Evolutionary conservation across 1,139 yeast genomes (phyloP).

Genomic region (Nadsonia commutata): DNA sequence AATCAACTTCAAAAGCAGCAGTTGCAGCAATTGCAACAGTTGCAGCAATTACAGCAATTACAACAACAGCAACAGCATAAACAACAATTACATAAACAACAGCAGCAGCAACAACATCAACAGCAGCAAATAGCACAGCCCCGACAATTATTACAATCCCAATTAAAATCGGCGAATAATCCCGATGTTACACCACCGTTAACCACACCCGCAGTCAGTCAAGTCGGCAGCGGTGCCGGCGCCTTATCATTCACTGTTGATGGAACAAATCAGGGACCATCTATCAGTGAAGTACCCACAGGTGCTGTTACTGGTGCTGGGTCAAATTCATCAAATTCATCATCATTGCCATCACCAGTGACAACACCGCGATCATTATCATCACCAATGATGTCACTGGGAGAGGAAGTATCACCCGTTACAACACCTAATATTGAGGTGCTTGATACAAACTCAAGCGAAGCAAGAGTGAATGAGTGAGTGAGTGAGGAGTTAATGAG

Average conservation of each 20-base stretch:
- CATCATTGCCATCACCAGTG: slow-evolving; percentile 7
- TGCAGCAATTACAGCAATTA: slow-evolving; percentile 4
- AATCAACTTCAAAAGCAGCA: slow-evolving; percentile 1
- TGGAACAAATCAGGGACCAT: too few species aligned
- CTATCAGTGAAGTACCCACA: too few species aligned
- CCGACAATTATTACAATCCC: too few species aligned
- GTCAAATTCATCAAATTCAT: slow-evolving; percentile 7
- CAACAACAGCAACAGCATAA: slow-evolving; percentile 3
- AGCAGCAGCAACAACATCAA: slow-evolving; percentile 4
- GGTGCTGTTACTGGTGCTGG: not conserved
- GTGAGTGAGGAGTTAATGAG: too few species aligned
- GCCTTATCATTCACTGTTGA: too few species aligned
- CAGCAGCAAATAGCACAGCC: not conserved
- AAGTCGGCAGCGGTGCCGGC: too few species aligned
- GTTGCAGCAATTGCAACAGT: slow-evolving; percentile 1
- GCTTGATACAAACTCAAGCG: too few species aligned
- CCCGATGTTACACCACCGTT: too few species aligned
- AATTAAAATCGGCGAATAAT: too few species aligned
- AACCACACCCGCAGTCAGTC: too few species aligned
- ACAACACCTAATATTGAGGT: too few species aligned
- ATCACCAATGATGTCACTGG: slow-evolving; percentile 3
- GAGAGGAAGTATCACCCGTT: slow-evolving; percentile 3
- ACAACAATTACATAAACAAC: slow-evolving; percentile 4
- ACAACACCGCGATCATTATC: slow-evolving; percentile 2
- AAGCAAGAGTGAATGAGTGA: too few species aligned